Percentiles rank a stretch among this genome's conserved stretches.
These are phyloP conservation scores for Chloropicon primus DNA, from an alignment of 139 green algal genomes.

Conservation along the genomic window DNA sequence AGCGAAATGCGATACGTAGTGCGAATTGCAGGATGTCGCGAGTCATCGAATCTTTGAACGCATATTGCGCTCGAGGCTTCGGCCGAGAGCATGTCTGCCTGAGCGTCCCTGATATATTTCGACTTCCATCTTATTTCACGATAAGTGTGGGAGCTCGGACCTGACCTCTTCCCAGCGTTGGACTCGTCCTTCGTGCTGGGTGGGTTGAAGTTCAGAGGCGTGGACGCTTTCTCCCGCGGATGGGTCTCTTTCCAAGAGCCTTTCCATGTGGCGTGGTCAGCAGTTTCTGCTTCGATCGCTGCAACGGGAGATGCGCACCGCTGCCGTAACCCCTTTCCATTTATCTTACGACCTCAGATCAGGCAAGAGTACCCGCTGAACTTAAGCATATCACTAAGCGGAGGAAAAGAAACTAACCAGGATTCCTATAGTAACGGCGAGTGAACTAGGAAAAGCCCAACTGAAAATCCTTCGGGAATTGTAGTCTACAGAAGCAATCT, in stretches of 20 bases:
- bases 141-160: not conserved
- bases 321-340: not conserved
- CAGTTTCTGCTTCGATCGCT: not conserved
- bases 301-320: not conserved
- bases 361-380: constrained; percentile 18
- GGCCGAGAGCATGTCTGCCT: constrained; percentile 71
- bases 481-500: constrained; percentile 14
- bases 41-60: constrained; percentile 90
- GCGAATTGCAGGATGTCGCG: constrained; percentile 75
- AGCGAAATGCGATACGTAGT: constrained; percentile 90
- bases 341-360: not conserved
- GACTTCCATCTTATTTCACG: not conserved
- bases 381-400: constrained; percentile 59
- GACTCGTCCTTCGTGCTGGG: not conserved
- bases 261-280: not conserved
- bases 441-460: constrained; percentile 38
- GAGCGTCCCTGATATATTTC: constrained; percentile 43
- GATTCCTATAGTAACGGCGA: constrained; percentile 53
- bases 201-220: not conserved
- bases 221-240: not conserved
- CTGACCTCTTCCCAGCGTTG: not conserved
- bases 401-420: constrained; percentile 51
- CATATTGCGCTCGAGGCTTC: constrained; percentile 71
- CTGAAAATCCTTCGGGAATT: constrained; percentile 8
- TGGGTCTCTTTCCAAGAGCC: not conserved